These are phyloP conservation scores for Trametes cingulata DNA, from an alignment of 768 basidiomycete species.

Conservation along the genomic window DNA sequence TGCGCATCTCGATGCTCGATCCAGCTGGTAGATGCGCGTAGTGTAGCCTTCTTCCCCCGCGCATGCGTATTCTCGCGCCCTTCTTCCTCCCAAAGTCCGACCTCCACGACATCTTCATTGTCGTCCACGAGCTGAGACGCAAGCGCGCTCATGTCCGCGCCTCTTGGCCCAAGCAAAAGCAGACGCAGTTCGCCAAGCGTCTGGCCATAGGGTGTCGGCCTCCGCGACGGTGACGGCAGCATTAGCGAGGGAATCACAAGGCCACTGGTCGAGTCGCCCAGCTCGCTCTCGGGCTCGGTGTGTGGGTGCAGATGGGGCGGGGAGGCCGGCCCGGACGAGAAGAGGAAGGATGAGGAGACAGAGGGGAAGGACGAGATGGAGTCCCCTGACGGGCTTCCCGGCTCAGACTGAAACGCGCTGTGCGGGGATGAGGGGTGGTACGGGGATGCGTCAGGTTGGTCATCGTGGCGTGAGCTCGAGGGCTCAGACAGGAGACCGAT, in stretches of 20 bases:
- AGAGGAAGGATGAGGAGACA: slow-evolving; percentile 75
- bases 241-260: slow-evolving; percentile 71
- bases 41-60: slow-evolving; percentile 27
- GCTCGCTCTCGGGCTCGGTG: slow-evolving; percentile 33
- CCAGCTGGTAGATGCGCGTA: slow-evolving; percentile 72
- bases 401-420: slow-evolving; percentile 55
- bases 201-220: slow-evolving; percentile 68
- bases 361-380: slow-evolving; percentile 73
- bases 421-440: slow-evolving; percentile 51
- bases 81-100: slow-evolving; percentile 56
- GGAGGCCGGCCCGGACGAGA: slow-evolving; percentile 70
- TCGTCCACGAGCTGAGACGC: slow-evolving; percentile 49
- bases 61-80: slow-evolving; percentile 35
- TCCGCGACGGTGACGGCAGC: slow-evolving; percentile 60
- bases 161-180: slow-evolving; percentile 51
- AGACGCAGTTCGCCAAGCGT: slow-evolving; percentile 63
- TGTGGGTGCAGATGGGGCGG: slow-evolving; percentile 54
- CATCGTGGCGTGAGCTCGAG: not conserved
- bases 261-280: slow-evolving; percentile 43
- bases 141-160: slow-evolving; percentile 47
- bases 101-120: slow-evolving; percentile 69
- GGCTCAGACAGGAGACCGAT: slow-evolving; percentile 13
- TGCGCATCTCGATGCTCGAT: slow-evolving; percentile 63
- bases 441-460: slow-evolving; percentile 13
- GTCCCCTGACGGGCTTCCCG: slow-evolving; percentile 59